Conservation (phyloP, 2,329 filamentous ascomycete species). For the Penicillium nordicum region DNA sequence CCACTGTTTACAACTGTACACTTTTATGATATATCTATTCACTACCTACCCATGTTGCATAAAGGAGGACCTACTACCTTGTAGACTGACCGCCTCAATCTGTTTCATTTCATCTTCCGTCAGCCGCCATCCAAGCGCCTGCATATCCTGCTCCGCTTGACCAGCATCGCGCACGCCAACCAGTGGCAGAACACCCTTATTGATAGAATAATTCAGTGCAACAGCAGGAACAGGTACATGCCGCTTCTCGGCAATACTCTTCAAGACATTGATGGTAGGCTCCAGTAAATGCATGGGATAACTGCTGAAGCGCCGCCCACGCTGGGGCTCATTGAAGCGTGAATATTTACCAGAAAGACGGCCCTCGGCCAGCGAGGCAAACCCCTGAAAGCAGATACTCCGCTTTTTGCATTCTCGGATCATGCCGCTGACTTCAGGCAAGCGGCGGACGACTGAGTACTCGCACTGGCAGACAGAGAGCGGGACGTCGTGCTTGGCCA, state of each 20-base stretch:
- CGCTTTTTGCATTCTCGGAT: conserved; percentile 41
- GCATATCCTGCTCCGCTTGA: conserved; percentile 42
- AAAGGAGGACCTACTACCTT: conserved; percentile 38
- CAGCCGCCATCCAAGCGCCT: conserved; percentile 43
- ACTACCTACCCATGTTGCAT: conserved; percentile 44
- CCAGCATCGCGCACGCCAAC: conserved; percentile 42
- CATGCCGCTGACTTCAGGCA: conserved; percentile 41
- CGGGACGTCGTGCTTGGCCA: conserved; percentile 37
- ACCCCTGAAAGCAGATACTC: conserved; percentile 45
- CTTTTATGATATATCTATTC: neutral
- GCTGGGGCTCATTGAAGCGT: conserved; percentile 36
- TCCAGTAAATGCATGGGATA: conserved; percentile 47
- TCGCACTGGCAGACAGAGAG: conserved; percentile 48
- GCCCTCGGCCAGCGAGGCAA: conserved; percentile 42
- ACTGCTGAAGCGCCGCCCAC: conserved; percentile 39
- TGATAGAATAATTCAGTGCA: conserved; percentile 46
- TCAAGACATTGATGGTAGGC: conserved; percentile 36
- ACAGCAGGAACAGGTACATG: conserved; percentile 38
- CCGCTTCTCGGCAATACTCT: conserved; percentile 35
- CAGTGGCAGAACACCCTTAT: conserved; percentile 45
- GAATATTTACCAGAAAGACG: conserved; percentile 43
- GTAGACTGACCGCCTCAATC: conserved; percentile 42
- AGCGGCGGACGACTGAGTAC: conserved; percentile 42
- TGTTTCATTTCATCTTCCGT: conserved; percentile 41
- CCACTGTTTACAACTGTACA: neutral